Base-by-base conservation (phyloP, 2,329 filamentous ascomycete species). In the Scortechinia acanthostroma region DNA sequence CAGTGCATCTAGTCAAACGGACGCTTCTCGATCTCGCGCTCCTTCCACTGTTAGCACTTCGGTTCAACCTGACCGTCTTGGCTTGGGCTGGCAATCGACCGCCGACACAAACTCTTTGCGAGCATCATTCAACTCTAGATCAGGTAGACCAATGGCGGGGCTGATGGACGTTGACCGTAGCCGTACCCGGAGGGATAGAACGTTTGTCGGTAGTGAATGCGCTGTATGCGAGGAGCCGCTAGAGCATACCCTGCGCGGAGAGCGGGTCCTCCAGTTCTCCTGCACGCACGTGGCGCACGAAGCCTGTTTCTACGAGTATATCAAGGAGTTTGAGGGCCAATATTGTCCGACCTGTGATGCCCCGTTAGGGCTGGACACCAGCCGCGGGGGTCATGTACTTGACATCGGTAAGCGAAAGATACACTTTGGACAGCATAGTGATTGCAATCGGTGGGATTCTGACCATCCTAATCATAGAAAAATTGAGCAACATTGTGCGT, bases 261-360 rank as follows among this genome's bases (percentile, higher is more conserved):
- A 98, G 69, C 83, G 90, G 53, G 90, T 98, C 49, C 72, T 98
- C 45, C 93, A 97, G 61, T 93, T 98, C 57, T 94, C 91, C 4
- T 98, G 93, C 65, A 80, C 84, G n/a, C 93, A 98, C 65, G 91
- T 98, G 48, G 90, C 91, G 10, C 93, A 98, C 61, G 93, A 97
- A 64, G 93, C 91, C 25, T 98, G 93, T 66, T 97, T 98, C 61
- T 97, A 97, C 68, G 93, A 98, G 65, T 96, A 94, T 60, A 95
- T 98, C 55, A 87, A 88, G 57, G 91, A 96, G 58, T 87, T 91
- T 48, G 91, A 97, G 53, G 88, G 88, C 45, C 90, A 97, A 57
- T 91, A 89, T 58, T 98, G 93, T 65, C 93, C 93, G 21, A 86
- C 88, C 52, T 98, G 93, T 65, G 86, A 95, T 70, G 87, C 91